Evolutionary conservation across 805 yeast genomes (phyloP).

Genomic region (Barnettozyma wickerhamii): DNA sequence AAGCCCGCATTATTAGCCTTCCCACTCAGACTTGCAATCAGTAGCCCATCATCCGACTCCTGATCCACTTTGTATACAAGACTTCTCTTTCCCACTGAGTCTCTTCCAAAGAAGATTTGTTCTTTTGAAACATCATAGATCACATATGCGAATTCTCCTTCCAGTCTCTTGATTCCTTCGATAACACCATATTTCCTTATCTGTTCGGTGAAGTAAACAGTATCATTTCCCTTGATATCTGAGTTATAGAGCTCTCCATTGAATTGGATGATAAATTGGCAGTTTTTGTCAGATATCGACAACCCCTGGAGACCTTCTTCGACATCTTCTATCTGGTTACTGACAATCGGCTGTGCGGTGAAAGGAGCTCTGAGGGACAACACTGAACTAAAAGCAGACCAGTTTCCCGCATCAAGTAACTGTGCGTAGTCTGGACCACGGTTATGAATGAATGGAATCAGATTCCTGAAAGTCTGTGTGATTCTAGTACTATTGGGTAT

Average conservation of each 20-base stretch:
- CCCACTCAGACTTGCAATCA: slow-evolving; percentile 44
- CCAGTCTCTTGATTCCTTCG: slow-evolving; percentile 38
- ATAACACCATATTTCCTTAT: slow-evolving; percentile 26
- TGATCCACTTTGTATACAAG: slow-evolving; percentile 41
- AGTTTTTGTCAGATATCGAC: slow-evolving; percentile 10
- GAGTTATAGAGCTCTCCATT: slow-evolving; percentile 86
- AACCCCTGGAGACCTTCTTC: not conserved
- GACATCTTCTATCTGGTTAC: no score
- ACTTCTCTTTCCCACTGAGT: slow-evolving; percentile 76
- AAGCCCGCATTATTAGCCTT: slow-evolving; percentile 29
- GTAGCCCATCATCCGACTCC: slow-evolving; percentile 29
- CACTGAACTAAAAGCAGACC: slow-evolving; percentile 47
- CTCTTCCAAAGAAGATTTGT: slow-evolving; percentile 75
- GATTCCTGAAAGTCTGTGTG: not conserved
- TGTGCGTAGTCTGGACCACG: slow-evolving; percentile 61
- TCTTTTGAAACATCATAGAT: slow-evolving; percentile 38
- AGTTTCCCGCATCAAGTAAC: slow-evolving; percentile 15
- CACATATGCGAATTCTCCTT: slow-evolving; percentile 82
- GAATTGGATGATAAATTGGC: slow-evolving; percentile 56
- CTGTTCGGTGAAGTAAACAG: slow-evolving; percentile 34
- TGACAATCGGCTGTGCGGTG: slow-evolving; percentile 61
- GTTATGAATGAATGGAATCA: slow-evolving; percentile 24
- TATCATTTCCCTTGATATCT: slow-evolving; percentile 59
- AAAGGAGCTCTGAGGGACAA: slow-evolving; percentile 78
- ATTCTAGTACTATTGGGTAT: no score